Conservation (phyloP, 2,329 filamentous ascomycete species). For the Celoporthe dispersa region DNA sequence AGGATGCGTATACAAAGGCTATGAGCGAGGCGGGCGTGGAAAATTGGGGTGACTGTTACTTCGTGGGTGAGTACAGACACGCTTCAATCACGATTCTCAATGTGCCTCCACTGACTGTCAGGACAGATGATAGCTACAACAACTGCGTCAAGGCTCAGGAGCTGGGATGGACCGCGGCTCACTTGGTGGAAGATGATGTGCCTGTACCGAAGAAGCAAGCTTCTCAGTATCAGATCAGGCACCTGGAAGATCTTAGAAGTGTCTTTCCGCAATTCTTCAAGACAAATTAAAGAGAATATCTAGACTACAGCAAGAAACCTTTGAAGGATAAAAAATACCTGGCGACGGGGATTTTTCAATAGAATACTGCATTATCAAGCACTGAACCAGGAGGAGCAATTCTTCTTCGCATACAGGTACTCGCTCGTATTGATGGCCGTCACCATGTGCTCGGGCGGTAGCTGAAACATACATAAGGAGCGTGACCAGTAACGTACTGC, state of each 20-base stretch:
- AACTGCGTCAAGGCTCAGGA: slow-evolving; percentile 80
- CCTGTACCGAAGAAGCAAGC: slow-evolving; percentile 65
- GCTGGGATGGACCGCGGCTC: slow-evolving; percentile 84
- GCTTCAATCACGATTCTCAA: rapidly evolving
- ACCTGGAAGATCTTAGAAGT: slow-evolving; percentile 74
- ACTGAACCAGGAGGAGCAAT: not conserved
- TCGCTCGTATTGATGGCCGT: not conserved
- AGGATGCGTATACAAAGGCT: slow-evolving; percentile 83
- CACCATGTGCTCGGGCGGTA: not conserved
- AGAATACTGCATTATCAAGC: not conserved
- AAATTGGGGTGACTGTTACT: slow-evolving; percentile 77
- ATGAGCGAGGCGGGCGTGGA: slow-evolving; percentile 81
- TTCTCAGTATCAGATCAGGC: slow-evolving; percentile 74
- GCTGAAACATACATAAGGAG: not conserved
- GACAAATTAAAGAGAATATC: slow-evolving; percentile 25
- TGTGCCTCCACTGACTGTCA: not conserved
- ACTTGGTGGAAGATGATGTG: slow-evolving; percentile 80
- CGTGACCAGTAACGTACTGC: not conserved
- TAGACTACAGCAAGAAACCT: not conserved
- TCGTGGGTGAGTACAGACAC: slow-evolving; percentile 71
- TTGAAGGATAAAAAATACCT: slow-evolving; percentile 13
- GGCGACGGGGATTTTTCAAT: not conserved
- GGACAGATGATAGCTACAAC: slow-evolving; percentile 78
- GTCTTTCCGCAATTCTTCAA: slow-evolving; percentile 90
- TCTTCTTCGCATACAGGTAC: not conserved